Conservation (phyloP, 768 basidiomycete genomes). For the Rhizopogon vinicolor region DNA sequence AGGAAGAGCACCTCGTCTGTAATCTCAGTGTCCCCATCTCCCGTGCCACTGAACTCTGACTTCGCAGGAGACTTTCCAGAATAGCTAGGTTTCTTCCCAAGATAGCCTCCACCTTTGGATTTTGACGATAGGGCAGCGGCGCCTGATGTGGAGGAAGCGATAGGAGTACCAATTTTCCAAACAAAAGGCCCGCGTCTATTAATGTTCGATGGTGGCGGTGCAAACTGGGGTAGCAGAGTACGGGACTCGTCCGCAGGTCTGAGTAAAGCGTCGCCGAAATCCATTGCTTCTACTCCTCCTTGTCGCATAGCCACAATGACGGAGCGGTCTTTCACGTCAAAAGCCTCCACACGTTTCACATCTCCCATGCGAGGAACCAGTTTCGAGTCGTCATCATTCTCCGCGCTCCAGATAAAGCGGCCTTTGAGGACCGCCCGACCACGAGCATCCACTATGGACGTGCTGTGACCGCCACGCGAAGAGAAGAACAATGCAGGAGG, state of each 20-base stretch:
- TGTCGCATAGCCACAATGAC: constrained; percentile 84
- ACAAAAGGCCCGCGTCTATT: constrained; percentile 73
- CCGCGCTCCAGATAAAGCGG: constrained; percentile 73
- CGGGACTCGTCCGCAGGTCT: constrained; percentile 80
- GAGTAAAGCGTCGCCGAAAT: constrained; percentile 74
- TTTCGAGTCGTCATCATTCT: constrained; percentile 44
- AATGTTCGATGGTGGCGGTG: constrained; percentile 51
- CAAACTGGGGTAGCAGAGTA: constrained; percentile 65
- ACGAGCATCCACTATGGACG: constrained; percentile 81
- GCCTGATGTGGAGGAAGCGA: constrained; percentile 38
- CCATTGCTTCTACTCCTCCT: constrained; percentile 79
- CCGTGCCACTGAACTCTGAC: constrained; percentile 42
- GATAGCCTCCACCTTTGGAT: constrained; percentile 31
- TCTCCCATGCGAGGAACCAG: constrained; percentile 59
- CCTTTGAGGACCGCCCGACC: constrained; percentile 82
- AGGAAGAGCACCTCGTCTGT: constrained; percentile 75
- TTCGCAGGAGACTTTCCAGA: constrained; percentile 46
- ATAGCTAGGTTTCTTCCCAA: constrained; percentile 46
- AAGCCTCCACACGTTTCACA: constrained; percentile 77
- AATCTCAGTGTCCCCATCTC: constrained; percentile 50
- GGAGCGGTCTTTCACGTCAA: constrained; percentile 71
- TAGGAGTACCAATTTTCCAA: constrained; percentile 78
- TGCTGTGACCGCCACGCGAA: constrained; percentile 87
- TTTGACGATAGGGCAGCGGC: constrained; percentile 38
- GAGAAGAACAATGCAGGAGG: constrained; percentile 86